Base-by-base conservation (phyloP, 2,329 filamentous ascomycete species). In the Thielaviopsis punctulata region DNA sequence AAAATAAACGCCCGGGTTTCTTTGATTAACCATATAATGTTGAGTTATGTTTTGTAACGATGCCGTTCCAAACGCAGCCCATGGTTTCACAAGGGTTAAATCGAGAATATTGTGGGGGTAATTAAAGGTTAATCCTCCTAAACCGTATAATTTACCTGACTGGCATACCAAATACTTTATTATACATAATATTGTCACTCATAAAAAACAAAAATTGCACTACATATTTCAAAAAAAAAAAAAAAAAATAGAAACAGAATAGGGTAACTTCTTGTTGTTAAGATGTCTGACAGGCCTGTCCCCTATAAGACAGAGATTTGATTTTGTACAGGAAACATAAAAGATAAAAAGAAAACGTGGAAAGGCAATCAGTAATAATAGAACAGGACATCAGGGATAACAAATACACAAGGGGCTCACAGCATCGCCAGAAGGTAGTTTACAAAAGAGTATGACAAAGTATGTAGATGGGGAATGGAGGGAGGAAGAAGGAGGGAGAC, bases 331-430 rank as follows among this genome's bases (percentile, higher is more conserved):
- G 13, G 25, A 21, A 47, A 51, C 49, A 52, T 25, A 27, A n/a
- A 22, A 43, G n/a, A n/a, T n/a, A n/a, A n/a, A n/a, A n/a, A n/a
- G n/a, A n/a, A n/a, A n/a, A n/a, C n/a, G n/a, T n/a, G n/a, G n/a
- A n/a, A n/a, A n/a, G n/a, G n/a, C n/a, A 15, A 8, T 12, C n/a
- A 36, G 30, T 21, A 48, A 23, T 46, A 46, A 21, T 49, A 27
- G 25, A 27, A 30, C 15, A n/a, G 27, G 30, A 44, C 27, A 39
- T 45, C 25, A 49, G 41, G 18, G 25, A 46, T n/a, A 52, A 52
- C 48, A 48, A 52, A 52, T 52, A 52, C 51, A 52, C 51, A 47
- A 48, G 51, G 51, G 51, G 51, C 39, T 36, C 45, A 47, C 39
- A 21, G 39, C 12, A 30, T 13, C 22, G 48, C 33, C 24, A 30